Base-by-base conservation (phyloP, 2,329 filamentous ascomycete species). In the Pseudogymnoascus sp. region DNA sequence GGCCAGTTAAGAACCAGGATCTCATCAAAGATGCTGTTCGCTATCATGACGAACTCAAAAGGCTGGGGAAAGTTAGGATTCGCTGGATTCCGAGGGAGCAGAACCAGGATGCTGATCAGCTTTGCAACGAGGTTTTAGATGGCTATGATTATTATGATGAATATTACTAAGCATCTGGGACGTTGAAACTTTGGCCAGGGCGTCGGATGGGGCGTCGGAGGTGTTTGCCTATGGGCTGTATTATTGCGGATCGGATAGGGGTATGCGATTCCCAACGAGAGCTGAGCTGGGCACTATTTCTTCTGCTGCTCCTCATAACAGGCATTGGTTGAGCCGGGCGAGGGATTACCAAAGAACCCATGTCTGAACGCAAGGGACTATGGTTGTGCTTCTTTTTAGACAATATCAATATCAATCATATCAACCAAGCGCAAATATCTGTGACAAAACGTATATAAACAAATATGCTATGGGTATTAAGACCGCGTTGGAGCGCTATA, bases 101-200 rank as follows among this genome's bases (percentile, higher is more conserved):
- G 40, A 78, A 77, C 65, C 1, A 21, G 18, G 33, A 65, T 2
- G 75, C 76, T 14, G 74, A 76, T 63, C 12, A 33, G 1, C 40
- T 23, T 16, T 76, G 73, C 64, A 74, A 75, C 59, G 64, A 72
- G 0, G 63, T 35, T 6, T 66, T 77, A 59, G 70, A 76, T 65
- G 62, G 70, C 28, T 16, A 62, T 5, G 7, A 31, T 37, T 59
- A 37, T 25, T 18, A n/a, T 43, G 59, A 23, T 23, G 21, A 23
- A 23, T 23, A 23, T 23, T 23, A 33, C 25, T 28, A 45, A 62
- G 5, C 8, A 41, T 2, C 16, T 43, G 4, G 18, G 5, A 12
- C 18, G 8, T 3, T 5, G 16, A 18, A 25, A 3, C 5, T 45
- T 25, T 14, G 1, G 18, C 2, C 2, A 45, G 5, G 11, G 2